A percentile compares a stretch with the other conserved stretches of the same genome.
phyloP scores from a whole-genome alignment of 352 stramenopile genomes.

The Pythium vanterpoolii region DNA sequence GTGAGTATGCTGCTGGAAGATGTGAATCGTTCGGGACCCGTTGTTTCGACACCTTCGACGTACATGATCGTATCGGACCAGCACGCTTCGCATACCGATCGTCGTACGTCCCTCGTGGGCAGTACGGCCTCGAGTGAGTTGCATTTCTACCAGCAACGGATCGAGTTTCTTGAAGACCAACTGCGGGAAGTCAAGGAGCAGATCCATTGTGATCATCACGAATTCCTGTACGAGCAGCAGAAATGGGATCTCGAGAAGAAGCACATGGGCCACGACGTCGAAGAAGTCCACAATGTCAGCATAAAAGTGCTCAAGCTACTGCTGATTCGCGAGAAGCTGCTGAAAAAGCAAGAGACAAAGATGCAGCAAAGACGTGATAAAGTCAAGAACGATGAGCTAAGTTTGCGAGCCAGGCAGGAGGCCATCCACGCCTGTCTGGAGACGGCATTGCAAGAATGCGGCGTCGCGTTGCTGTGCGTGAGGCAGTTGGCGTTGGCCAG shows the following conservation, averaged over 20 bases:
- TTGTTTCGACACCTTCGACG: background rate
- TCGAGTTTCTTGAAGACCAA: constrained; percentile 43
- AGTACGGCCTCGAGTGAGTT: constrained; percentile 15
- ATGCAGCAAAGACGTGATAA: constrained; percentile 18
- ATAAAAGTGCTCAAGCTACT: constrained; percentile 68
- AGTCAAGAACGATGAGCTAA: constrained; percentile 19
- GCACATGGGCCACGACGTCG: constrained; percentile 40
- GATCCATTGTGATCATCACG: constrained; percentile 56
- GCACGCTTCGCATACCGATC: background rate
- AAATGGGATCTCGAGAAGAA: constrained; percentile 61
- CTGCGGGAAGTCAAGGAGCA: constrained; percentile 52
- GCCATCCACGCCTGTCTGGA: constrained; percentile 15
- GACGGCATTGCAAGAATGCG: constrained; percentile 44
- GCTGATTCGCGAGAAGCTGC: constrained; percentile 59
- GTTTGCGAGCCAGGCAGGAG: background rate
- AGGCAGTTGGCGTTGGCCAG: constrained; percentile 33
- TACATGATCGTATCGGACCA: background rate
- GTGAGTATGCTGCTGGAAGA: constrained; percentile 53
- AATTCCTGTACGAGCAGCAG: constrained; percentile 58
- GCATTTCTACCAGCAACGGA: constrained; percentile 37
- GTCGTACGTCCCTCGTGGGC: constrained; percentile 6
- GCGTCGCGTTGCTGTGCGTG: constrained; percentile 44
- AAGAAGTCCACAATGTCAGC: constrained; percentile 57
- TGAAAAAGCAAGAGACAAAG: constrained; percentile 48
- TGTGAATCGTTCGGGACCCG: background rate